Evolutionary conservation across 1,284 basidiomycete species (phyloP).

Genomic region (Trichosporon coremiiforme): DNA sequence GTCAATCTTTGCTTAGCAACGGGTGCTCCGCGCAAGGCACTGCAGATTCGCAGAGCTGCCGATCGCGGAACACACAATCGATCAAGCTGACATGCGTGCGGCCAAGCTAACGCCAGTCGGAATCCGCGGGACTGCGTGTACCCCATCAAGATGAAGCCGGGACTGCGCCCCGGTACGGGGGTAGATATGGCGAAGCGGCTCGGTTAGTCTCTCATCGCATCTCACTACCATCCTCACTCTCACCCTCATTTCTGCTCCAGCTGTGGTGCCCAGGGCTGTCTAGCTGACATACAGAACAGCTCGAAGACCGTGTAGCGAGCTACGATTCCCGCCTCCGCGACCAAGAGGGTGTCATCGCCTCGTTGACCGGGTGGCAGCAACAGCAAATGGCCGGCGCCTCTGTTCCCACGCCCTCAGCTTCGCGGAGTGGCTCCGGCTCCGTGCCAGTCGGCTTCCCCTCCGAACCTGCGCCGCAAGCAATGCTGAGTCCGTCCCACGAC

Average conservation of each 20-base stretch:
- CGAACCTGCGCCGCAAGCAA: neutral
- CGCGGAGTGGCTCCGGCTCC: neutral
- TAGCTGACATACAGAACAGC: slow-evolving; percentile 34
- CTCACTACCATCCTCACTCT: no score
- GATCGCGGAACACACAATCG: no score
- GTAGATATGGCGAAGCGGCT: slow-evolving; percentile 51
- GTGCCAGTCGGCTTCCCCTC: neutral
- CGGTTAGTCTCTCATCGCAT: slow-evolving; percentile 37
- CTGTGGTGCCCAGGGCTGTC: no score
- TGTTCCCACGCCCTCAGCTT: neutral
- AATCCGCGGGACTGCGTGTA: slow-evolving; percentile 50
- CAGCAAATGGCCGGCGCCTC: no score
- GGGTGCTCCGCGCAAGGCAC: no score
- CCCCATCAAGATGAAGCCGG: slow-evolving; percentile 54
- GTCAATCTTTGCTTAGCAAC: no score
- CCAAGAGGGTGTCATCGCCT: slow-evolving; percentile 42
- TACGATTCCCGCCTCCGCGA: slow-evolving; percentile 44
- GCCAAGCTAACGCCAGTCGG: slow-evolving; percentile 30
- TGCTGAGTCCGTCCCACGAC: slow-evolving; percentile 29
- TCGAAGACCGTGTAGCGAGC: slow-evolving; percentile 43
- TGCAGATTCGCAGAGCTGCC: no score
- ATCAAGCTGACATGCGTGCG: no score
- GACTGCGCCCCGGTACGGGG: slow-evolving; percentile 53
- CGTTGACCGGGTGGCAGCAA: slow-evolving; percentile 31
- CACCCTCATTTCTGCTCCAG: no score